Evolutionary conservation across 1,284 basidiomycete species (phyloP).

Genomic region (Cryptococcus sp.): DNA sequence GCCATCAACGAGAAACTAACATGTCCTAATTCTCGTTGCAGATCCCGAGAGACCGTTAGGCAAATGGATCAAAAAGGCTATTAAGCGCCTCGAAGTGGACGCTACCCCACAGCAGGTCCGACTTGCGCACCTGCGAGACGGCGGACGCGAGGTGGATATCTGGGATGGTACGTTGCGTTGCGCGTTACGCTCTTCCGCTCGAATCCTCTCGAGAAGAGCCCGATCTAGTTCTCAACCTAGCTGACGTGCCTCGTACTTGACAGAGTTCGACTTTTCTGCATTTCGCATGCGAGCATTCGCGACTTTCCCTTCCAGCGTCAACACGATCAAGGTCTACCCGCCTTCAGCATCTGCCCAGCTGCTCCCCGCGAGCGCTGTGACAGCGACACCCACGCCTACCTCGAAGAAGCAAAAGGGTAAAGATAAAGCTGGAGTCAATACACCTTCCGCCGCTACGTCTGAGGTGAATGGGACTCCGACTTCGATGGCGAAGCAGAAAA

Average conservation of each 20-base stretch:
- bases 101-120: constrained; percentile 15
- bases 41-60: constrained; percentile 8
- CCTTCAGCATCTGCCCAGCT: neutral
- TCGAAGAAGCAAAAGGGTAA: neutral
- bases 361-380: neutral
- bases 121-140: constrained; percentile 32
- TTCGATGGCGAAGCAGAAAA: neutral
- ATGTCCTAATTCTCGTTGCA: neutral
- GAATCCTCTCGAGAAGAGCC: too few relatives aligned
- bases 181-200: too few relatives aligned
- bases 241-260: neutral
- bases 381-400: neutral
- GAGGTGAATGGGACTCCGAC: neutral
- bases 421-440: neutral
- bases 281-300: constrained; percentile 32
- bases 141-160: constrained; percentile 33
- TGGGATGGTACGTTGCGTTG: constrained; percentile 33
- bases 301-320: neutral
- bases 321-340: constrained; percentile 22
- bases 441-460: neutral
- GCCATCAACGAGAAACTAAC: too few relatives aligned
- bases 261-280: constrained; percentile 37
- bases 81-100: constrained; percentile 10
- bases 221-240: too few relatives aligned
- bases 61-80: constrained; percentile 3